Evolutionary conservation across 1,284 basidiomycete genomes (phyloP).

Genomic region (Pseudozyma sp.): DNA sequence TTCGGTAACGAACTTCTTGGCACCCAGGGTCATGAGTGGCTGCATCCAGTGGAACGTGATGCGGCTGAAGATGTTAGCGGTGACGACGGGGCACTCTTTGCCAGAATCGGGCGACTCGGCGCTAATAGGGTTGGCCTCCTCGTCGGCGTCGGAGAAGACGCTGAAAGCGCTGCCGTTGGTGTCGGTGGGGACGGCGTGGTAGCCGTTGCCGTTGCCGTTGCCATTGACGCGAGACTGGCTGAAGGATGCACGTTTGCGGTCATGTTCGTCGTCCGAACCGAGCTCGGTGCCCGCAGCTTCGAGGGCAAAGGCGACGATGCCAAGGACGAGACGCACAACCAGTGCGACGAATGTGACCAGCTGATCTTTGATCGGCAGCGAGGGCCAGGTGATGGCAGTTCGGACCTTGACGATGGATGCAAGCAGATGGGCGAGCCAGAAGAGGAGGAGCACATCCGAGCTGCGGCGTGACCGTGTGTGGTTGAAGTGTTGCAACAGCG

Average conservation of each 20-base stretch:
- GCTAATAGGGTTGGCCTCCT: slow-evolving; percentile 69
- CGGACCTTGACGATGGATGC: slow-evolving; percentile 74
- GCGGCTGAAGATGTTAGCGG: slow-evolving; percentile 73
- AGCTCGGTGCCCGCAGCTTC: slow-evolving; percentile 61
- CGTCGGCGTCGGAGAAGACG: slow-evolving; percentile 40
- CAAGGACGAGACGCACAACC: slow-evolving; percentile 48
- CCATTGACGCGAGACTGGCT: slow-evolving; percentile 7
- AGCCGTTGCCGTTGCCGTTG: slow-evolving; percentile 23
- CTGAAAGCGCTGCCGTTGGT: slow-evolving; percentile 48
- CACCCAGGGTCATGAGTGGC: slow-evolving; percentile 76
- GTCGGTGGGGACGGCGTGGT: slow-evolving; percentile 26
- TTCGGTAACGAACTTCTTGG: slow-evolving; percentile 81
- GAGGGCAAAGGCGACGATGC: slow-evolving; percentile 52
- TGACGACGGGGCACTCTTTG: slow-evolving; percentile 72
- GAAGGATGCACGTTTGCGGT: slow-evolving; percentile 4
- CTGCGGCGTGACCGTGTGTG: slow-evolving; percentile 82
- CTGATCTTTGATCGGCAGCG: slow-evolving; percentile 41
- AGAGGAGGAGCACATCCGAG: slow-evolving; percentile 81
- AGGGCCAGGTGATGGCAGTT: slow-evolving; percentile 49
- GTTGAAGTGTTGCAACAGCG: slow-evolving; percentile 72
- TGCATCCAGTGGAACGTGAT: slow-evolving; percentile 80
- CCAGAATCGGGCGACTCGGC: slow-evolving; percentile 76
- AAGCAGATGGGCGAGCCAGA: slow-evolving; percentile 81
- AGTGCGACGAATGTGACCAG: slow-evolving; percentile 54
- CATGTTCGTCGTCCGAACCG: slow-evolving; percentile 23